These are phyloP conservation scores for Plasmodium vivax DNA, from an alignment of 169 alveolate genomes.

Conservation along the genomic window DNA sequence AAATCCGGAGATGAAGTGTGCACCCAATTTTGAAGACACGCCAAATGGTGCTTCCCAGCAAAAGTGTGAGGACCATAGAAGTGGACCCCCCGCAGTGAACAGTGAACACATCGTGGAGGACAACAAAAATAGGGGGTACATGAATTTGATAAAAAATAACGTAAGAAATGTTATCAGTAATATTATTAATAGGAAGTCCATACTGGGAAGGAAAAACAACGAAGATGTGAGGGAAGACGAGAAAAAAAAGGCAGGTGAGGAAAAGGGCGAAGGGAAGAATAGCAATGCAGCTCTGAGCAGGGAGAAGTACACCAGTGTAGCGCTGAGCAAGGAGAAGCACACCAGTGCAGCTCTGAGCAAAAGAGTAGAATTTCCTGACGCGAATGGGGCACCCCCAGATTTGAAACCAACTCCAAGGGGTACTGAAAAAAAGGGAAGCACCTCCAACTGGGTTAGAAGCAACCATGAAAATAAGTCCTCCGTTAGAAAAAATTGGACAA, in stretches of 20 bases:
- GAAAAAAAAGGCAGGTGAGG: neutral
- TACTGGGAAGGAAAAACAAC: neutral
- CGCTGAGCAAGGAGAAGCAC: neutral
- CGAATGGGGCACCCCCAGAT: neutral
- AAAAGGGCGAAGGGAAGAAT: neutral
- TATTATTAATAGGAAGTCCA: slow-evolving; percentile 16
- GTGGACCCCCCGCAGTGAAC: neutral
- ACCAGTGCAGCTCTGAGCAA: neutral
- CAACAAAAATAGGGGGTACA: slow-evolving; percentile 1
- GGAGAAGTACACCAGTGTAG: too few relatives aligned
- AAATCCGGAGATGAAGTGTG: neutral
- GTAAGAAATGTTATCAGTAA: slow-evolving; percentile 7
- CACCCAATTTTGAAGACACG: slow-evolving; percentile 2
- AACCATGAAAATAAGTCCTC: neutral
- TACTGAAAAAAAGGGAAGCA: neutral
- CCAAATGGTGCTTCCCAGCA: neutral
- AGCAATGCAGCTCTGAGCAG: neutral
- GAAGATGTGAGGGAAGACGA: neutral
- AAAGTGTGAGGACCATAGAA: neutral
- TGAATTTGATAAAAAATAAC: slow-evolving; percentile 18
- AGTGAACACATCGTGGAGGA: neutral
- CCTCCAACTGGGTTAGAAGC: neutral
- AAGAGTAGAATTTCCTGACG: neutral
- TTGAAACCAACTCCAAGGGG: neutral
- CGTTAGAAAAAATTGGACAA: neutral